Evolutionary conservation across 768 basidiomycete genomes (phyloP), one percentile per base, ranked within the genome.

Genomic region (Lanmaoa rubissima): DNA sequence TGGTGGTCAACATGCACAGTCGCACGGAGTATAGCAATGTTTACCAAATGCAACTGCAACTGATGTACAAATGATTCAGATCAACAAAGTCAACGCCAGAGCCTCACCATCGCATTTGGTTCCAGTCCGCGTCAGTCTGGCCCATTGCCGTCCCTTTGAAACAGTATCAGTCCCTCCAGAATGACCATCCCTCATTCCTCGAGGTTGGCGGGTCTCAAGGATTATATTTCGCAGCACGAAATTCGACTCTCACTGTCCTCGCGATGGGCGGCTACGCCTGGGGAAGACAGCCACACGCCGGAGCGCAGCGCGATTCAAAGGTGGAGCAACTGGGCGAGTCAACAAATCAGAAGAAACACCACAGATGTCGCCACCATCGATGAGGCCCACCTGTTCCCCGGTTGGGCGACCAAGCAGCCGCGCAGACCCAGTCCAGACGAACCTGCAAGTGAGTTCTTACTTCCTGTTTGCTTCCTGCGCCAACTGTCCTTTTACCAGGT

Each of bases 361-460:
- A 5, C 51, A 16, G 61, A 65, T 34, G 45, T 59, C 36, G 53
- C 62, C n/a, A 71, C 60, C 32, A 42, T 66, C 17, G 85, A 88
- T 61, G 75, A 76, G 40, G 64, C 88, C 4, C 75, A 78, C 17
- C 65, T 92, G 24, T 92, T 93, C 72, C 92, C 92, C 5, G 90
- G 92, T 2, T 94, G 90, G 89, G 92, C 90, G 3, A 79, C 81
- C 7, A 76, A 82, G 50, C 72, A 81, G 31, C 84, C 82, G 65
- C 70, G 60, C 16, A 63, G 55, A 45, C 61, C 59, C 21, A 17
- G 59, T 41, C 19, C 53, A 64, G 41, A 54, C 49, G 46, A 65
- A 54, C 68, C 63, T 65, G 74, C 71, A 48, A 60, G 71, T 74
- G 19, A 39, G 65, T 19, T 17, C 28, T 28, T 17, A 17, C 5